Conservation (phyloP, 169 alveolate species). For the Plasmodium ovale region DNA sequence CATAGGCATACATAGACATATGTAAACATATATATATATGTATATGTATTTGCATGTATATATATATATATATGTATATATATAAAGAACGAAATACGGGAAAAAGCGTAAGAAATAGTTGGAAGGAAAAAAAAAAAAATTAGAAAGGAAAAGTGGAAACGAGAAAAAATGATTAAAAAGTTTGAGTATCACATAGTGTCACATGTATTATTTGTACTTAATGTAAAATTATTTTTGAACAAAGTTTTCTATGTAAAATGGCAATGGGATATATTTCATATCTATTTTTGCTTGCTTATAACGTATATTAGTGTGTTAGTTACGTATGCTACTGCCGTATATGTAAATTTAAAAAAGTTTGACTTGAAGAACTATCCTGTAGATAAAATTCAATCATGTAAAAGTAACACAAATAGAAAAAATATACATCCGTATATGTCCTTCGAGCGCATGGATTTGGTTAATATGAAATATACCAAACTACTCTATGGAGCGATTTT, state of each 20-base stretch:
- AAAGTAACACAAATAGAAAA: slow-evolving; percentile 2
- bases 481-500: slow-evolving; percentile 32
- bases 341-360: slow-evolving; percentile 10
- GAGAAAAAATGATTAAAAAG: slow-evolving; percentile 47
- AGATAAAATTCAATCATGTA: slow-evolving; percentile 11
- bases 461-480: slow-evolving; percentile 22
- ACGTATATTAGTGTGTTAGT: neutral
- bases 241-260: slow-evolving; percentile 14
- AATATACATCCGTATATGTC: slow-evolving; percentile 47
- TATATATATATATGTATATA: neutral
- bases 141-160: neutral
- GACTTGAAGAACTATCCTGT: slow-evolving; percentile 30
- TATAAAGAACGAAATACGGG: neutral
- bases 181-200: slow-evolving; percentile 56
- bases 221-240: slow-evolving; percentile 33
- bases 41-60: neutral
- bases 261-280: slow-evolving; percentile 61
- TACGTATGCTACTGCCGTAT: neutral
- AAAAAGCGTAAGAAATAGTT: neutral
- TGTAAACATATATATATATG: neutral
- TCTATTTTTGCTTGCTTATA: slow-evolving; percentile 20
- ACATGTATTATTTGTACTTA: slow-evolving; percentile 36
- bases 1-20: neutral
- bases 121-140: neutral
- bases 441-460: slow-evolving; percentile 40